phyloP scores from a whole-genome alignment of 345 rosid species.

The Triadica sebifera region DNA sequence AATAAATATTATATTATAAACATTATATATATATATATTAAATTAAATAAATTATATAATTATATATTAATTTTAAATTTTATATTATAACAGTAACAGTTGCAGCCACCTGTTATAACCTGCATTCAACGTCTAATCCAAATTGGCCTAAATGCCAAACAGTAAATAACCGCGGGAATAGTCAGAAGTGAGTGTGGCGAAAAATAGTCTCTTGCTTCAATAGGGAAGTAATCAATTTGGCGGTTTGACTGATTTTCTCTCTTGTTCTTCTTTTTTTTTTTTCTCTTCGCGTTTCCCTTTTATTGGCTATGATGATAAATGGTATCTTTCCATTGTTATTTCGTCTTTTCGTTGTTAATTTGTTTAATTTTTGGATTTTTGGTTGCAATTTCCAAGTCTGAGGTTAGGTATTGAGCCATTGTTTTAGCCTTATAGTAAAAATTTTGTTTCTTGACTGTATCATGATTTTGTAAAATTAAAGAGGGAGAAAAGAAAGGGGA shows the following conservation, averaged over 20 bases:
- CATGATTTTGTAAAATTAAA: neutral
- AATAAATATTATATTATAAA: no score
- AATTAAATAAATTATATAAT: no score
- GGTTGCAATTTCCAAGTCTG: conserved; percentile 8
- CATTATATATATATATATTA: no score
- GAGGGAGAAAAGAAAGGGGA: neutral
- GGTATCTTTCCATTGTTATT: neutral
- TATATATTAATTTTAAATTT: no score
- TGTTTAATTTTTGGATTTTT: conserved; percentile 4
- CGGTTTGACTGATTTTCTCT: neutral
- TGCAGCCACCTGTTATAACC: no score
- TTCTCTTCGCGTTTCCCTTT: neutral
- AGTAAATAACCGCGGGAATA: no score
- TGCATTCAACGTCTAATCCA: no score
- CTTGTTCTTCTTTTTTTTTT: neutral
- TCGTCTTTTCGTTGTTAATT: neutral
- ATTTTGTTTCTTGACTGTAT: conserved; percentile 5
- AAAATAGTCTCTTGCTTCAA: no score
- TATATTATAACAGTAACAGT: no score
- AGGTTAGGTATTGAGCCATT: neutral
- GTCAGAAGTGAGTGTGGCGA: no score
- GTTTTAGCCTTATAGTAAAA: neutral
- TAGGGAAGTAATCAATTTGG: no score
- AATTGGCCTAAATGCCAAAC: no score
- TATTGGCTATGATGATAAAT: neutral